Base-by-base conservation (phyloP, 495 filamentous ascomycete genomes). In the Penicillium simplicissimum region DNA sequence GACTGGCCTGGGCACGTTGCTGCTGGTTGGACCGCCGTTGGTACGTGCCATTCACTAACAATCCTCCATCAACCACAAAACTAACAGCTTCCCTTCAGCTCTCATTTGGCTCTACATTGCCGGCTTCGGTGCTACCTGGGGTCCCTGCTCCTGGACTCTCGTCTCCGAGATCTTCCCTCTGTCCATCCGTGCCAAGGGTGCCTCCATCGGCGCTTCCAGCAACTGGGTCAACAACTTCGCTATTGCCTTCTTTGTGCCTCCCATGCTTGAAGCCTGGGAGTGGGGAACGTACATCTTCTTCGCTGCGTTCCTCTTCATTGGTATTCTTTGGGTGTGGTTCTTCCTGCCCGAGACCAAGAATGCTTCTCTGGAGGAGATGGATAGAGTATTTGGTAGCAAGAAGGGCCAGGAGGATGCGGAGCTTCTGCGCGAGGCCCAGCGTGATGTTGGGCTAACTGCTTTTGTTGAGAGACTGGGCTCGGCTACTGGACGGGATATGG, bases 81-180 rank as follows among this genome's bases (percentile, higher is more conserved):
- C 36, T 59, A 47, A 69, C 68, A 7, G 55, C 68, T 23, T 36
- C 62, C 2, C 55, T 67, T 1, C n/a, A 68, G 70, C 69, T 19
- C 61, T 74, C 11, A 74, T 75, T 52, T 74, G 71, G 73, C 48
- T 74, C 0, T 72, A 74, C 34, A 70, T 74, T 15, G 72, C 62
- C 0, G 58, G 86, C 75, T 91, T 91, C 60, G 88, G 89, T 21
- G 78, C 85, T 14, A 89, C 88, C 1, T 91, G 88, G 88, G 69
- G 67, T 8, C 65, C 65, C 10, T 63, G 59, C 34, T 70, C 59
- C 0, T 68, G 70, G 74, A 73, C 73, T 14, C 59, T 72, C 0
- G 55, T 63, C 3, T 64, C 66, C 15, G 79, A 78, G 42, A 81
- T 80, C 37, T 81, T 81, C 66, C 73, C 79, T 0, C 67, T 78